Conservation (phyloP, 164 flowering plant species). For the Kingdonia uniflora region DNA sequence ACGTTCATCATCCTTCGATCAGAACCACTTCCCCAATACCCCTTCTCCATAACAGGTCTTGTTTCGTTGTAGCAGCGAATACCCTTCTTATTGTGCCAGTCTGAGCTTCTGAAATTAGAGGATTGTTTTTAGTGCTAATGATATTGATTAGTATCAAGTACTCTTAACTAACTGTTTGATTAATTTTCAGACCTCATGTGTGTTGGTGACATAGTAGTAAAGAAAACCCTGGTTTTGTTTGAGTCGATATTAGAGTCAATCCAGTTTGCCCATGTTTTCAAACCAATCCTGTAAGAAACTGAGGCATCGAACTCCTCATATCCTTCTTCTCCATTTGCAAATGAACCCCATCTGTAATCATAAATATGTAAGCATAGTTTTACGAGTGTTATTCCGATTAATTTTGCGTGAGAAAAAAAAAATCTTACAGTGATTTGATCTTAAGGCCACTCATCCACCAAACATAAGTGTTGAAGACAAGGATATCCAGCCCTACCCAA, state of each 20-base stretch:
- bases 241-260: constrained; percentile 66
- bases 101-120: constrained; percentile 50
- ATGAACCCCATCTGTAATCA: constrained; percentile 75
- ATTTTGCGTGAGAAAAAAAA: neutral
- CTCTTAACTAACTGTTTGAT: too few species aligned
- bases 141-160: neutral
- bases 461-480: constrained; percentile 82
- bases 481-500: constrained; percentile 74
- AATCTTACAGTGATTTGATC: constrained; percentile 65
- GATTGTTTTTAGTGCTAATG: neutral
- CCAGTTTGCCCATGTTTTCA: constrained; percentile 97
- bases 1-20: constrained; percentile 57
- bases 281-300: constrained; percentile 50
- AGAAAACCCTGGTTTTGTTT: constrained; percentile 64
- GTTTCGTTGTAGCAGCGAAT: constrained; percentile 80
- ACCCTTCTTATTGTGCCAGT: constrained; percentile 66
- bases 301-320: constrained; percentile 59
- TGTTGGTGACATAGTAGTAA: constrained; percentile 83
- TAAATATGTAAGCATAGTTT: too few species aligned
- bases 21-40: constrained; percentile 78
- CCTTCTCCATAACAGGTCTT: constrained; percentile 48
- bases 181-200: constrained; percentile 43
- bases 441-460: constrained; percentile 92
- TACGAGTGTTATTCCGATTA: too few species aligned
- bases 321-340: constrained; percentile 70